Evolutionary conservation across 129 eudicot genomes (phyloP).

Genomic region (Pulicaria dysenterica): DNA sequence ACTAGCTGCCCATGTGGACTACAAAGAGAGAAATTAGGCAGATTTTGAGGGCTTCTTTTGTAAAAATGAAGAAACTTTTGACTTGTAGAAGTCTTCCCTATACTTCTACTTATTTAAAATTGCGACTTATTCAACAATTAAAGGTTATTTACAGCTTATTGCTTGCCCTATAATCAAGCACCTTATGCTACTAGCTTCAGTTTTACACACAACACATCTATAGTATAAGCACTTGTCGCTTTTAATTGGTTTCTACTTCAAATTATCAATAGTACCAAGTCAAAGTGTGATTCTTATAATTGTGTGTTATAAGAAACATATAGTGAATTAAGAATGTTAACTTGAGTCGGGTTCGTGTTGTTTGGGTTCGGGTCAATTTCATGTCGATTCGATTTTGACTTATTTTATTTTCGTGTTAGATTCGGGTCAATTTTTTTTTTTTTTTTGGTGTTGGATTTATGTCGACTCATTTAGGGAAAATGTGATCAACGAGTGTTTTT

Average conservation of each 20-base stretch:
- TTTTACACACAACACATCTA: conserved; percentile 13
- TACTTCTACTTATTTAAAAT: conserved; percentile 5
- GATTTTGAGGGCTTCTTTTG: conserved; percentile 19
- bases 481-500: too few relatives aligned
- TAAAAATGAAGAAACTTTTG: conserved; percentile 27
- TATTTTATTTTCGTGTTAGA: too few relatives aligned
- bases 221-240: conserved; percentile 3
- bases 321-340: too few relatives aligned
- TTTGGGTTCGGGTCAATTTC: too few relatives aligned
- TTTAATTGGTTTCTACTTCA: conserved; percentile 6
- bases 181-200: conserved; percentile 25
- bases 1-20: conserved; percentile 12
- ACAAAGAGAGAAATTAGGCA: conserved; percentile 15
- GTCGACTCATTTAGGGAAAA: too few relatives aligned
- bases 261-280: background rate
- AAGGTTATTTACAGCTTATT: conserved; percentile 31
- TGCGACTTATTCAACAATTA: conserved; percentile 33
- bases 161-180: conserved; percentile 30
- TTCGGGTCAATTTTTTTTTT: too few relatives aligned
- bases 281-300: conserved; percentile 13
- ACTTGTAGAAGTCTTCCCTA: conserved; percentile 33
- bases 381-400: too few relatives aligned
- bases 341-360: too few relatives aligned
- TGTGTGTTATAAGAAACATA: background rate
- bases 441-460: too few relatives aligned